Evolutionary conservation across 2,329 filamentous ascomycete genomes (phyloP), one percentile per base, ranked within the genome.

Genomic region (Fusarium sp.): DNA sequence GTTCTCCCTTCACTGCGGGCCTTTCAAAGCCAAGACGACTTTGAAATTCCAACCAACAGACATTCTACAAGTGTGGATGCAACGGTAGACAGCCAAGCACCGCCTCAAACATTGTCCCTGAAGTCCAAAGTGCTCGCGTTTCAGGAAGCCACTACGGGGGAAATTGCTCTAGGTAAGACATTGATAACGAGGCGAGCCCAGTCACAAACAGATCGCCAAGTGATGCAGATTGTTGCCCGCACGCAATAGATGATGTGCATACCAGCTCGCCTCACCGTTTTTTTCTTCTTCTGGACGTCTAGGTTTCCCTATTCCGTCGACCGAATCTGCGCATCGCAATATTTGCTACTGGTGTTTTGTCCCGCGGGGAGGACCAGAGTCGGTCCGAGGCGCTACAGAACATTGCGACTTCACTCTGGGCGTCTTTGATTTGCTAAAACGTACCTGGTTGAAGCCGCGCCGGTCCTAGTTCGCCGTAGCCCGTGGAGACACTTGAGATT

Each of bases 401-500:
- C 37, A 45, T 47, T 61, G 25, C 17, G 57, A 32, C 32, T 63
- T 68, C 47, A 40, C 50, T 52, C 54, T 58, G 37, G 32, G 22
- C 27, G 17, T 30, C 38, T 58, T 63, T 73, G 58, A 67, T 70
- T 70, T 64, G 40, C 50, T n/a, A 45, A 68, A 22, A 30, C 35
- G 38, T 57, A n/a, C 60, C 40, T 59, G 43, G 59, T 50, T 60
- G 38, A 57, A 58, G 45, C 35, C 47, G 12, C 54, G 47, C 22
- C 35, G 35, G 22, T 52, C 40, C 32, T 33, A 47, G 56, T 59
- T 27, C 32, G 61, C 22, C 2, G 30, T 54, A 54, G 22, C 22
- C 32, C 59, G 71, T 74, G 71, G 71, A 45, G 68, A 60, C 61
- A 45, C 6, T 33, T n/a, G 47, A 71, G 64, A 66, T 69, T 17